Evolutionary conservation across 805 yeast species (phyloP).

Genomic region (Wickerhamiella domercqiae): DNA sequence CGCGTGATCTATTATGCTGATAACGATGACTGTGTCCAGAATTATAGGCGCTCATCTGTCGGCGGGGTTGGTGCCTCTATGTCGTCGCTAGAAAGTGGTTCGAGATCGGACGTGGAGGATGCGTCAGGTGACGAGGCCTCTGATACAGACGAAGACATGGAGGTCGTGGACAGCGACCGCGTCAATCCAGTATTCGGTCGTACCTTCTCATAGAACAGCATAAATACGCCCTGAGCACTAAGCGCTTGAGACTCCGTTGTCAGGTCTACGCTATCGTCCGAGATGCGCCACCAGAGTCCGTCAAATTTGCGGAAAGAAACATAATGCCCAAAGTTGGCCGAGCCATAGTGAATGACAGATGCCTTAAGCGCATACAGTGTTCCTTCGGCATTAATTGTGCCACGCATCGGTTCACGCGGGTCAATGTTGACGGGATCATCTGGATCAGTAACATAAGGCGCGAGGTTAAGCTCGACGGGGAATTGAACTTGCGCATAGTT

Average conservation of each 20-base stretch:
- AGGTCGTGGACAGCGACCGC: too few species aligned
- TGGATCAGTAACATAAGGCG: constrained; percentile 54
- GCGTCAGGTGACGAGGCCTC: too few species aligned
- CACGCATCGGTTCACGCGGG: constrained; percentile 58
- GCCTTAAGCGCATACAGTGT: constrained; percentile 54
- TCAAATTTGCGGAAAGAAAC: constrained; percentile 70
- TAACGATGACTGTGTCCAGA: too few species aligned
- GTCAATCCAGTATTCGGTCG: too few species aligned
- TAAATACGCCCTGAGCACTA: constrained; percentile 72
- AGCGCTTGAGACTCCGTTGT: constrained; percentile 71
- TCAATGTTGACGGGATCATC: constrained; percentile 53
- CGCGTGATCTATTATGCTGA: too few species aligned
- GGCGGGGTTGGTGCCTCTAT: too few species aligned
- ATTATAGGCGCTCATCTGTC: too few species aligned
- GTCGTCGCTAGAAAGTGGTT: too few species aligned
- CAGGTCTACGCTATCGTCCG: constrained; percentile 75
- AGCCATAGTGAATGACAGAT: constrained; percentile 84
- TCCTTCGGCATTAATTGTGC: constrained; percentile 2
- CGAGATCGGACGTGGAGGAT: too few species aligned
- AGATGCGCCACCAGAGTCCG: constrained; percentile 89
- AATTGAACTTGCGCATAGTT: constrained; percentile 72
- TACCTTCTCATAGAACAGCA: constrained; percentile 65
- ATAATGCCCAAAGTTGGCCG: constrained; percentile 96
- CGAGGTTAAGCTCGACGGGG: constrained; percentile 52
- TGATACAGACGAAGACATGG: too few species aligned